Base-by-base conservation (phyloP, 176 grass and related monocot species). In the Echinochloa phyllopogon region DNA sequence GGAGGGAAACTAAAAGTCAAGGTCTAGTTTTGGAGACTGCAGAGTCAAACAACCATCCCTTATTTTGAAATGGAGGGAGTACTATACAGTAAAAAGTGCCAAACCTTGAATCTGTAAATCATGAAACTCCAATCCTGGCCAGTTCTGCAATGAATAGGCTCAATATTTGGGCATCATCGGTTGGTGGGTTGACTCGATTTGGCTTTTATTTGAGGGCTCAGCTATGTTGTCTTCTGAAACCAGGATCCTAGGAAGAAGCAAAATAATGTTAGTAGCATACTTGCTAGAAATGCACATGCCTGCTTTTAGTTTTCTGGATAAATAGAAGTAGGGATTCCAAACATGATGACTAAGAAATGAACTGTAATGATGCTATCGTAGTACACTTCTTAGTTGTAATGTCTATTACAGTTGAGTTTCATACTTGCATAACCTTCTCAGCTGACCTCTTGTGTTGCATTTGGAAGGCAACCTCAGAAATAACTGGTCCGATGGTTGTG, bases 401-500 rank as follows among this genome's bases (percentile, higher is more conserved):
- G 23, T 58, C 53, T 72, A 33, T 70, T 38, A 65, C 43, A 15
- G 43, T 36, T 65, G 37, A 66, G 62, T 75, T 41, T 57, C 23
- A 43, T 68, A 62, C 36, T 27, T 48, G 6, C 44, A 55, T 63
- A 74, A 87, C n/a, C 38, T 77, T 68, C 39, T 69, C 25, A 38
- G 10, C 66, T 89, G 44, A 75, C 27, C n/a, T 83, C 37, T 83
- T 84, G 23, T 67, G 20, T 66, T 89, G 40, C 63, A 88, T 85
- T 52, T 92, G 65, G 72, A 86, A 94, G 90, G 87, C 66, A 47
- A 84, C 85, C 78, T 98, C 96, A 79, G 69, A 94, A 74, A 87
- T 98, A 76, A 98, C 96, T 59, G 96, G 96, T 64, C 86, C 89
- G 66, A 88, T 95, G 76, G 87, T 98, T 61, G 93, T 98, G 79